Base-by-base conservation (phyloP, 495 filamentous ascomycete species). In the Penicillium egyptiacum region DNA sequence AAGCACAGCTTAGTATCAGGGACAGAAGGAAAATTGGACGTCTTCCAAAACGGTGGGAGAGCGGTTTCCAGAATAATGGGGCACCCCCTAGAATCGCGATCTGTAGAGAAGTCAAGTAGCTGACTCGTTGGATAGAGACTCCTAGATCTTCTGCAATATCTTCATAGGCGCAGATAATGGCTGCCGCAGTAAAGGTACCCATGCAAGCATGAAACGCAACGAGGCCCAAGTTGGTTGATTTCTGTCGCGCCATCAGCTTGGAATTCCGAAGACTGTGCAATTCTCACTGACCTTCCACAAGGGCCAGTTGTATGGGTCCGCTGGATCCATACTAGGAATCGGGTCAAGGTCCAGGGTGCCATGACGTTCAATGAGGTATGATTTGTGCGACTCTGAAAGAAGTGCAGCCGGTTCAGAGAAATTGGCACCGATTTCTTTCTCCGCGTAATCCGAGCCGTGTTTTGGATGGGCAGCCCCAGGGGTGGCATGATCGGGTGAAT, bases 231-330 rank as follows among this genome's bases (percentile, higher is more conserved):
- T 84, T 83, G 50, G 70, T 41, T 4, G 65, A 66, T 81, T 83
- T 84, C 80, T 82, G 51, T 23, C 43, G 59, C 25, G 33, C 4
- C 1, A 39, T 62, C 28, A 60, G 33, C n/a, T 11, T 52, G 26
- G n/a, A 17, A n/a, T 19, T 30, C 16, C 19, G 8, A 43, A 20
- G 35, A 30, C 28, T 30, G 28, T 30, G 28, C 28, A 8, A 30
- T 11, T 11, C 2, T 9, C 28, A 30, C 28, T 61, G 53, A 80
- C 78, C 74, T 82, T 81, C 76, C 78, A 81, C 11, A 42, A 16
- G 5, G 79, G 72, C 81, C 81, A 83, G 49, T 84, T 82, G 56
- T 78, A 80, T 20, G 81, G 81, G 65, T 83, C 81, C 7, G 75
- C 79, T 14, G 73, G 71, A 35, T 72, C 72, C 58, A 71, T 72